These are phyloP conservation scores for Aspergillus sp. DNA, from an alignment of 2,329 filamentous ascomycete genomes.

Conservation along the genomic window DNA sequence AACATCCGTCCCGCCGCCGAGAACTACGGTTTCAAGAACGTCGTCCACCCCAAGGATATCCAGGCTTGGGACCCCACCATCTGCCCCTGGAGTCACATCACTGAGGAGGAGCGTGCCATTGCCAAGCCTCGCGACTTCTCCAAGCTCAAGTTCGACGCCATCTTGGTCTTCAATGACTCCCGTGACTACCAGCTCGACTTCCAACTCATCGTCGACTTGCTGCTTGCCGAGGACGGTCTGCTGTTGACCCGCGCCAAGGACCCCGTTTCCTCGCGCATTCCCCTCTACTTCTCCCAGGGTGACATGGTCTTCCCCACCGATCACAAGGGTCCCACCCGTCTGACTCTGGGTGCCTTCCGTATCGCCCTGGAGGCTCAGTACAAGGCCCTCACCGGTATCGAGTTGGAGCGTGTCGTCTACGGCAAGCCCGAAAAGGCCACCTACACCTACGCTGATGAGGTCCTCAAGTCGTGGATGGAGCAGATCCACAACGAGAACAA, in stretches of 20 bases:
- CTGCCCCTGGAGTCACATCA: slow-evolving; percentile 63
- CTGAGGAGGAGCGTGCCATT: slow-evolving; percentile 58
- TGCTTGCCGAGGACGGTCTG: slow-evolving; percentile 61
- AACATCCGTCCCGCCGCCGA: slow-evolving; percentile 67
- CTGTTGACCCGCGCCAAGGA: slow-evolving; percentile 60
- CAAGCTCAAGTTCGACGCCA: slow-evolving; percentile 65
- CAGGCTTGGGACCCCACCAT: slow-evolving; percentile 62
- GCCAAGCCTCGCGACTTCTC: slow-evolving; percentile 65
- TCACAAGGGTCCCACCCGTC: slow-evolving; percentile 56
- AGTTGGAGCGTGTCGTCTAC: slow-evolving; percentile 69
- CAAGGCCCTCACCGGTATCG: slow-evolving; percentile 57
- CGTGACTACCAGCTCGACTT: slow-evolving; percentile 69
- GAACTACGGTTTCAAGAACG: slow-evolving; percentile 66
- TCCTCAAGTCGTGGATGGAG: slow-evolving; percentile 68
- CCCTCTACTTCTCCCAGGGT: slow-evolving; percentile 66
- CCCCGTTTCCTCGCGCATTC: slow-evolving; percentile 59
- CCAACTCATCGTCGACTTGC: slow-evolving; percentile 68
- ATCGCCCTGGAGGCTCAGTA: slow-evolving; percentile 64
- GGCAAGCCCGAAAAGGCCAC: slow-evolving; percentile 68
- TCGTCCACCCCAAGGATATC: slow-evolving; percentile 67
- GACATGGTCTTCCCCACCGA: slow-evolving; percentile 59
- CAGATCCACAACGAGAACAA: slow-evolving; percentile 65
- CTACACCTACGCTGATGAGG: slow-evolving; percentile 73
- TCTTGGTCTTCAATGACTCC: slow-evolving; percentile 68
- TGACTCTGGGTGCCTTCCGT: slow-evolving; percentile 70